Conservation (phyloP, 1,284 basidiomycete genomes). For the Mixia osmundae region DNA sequence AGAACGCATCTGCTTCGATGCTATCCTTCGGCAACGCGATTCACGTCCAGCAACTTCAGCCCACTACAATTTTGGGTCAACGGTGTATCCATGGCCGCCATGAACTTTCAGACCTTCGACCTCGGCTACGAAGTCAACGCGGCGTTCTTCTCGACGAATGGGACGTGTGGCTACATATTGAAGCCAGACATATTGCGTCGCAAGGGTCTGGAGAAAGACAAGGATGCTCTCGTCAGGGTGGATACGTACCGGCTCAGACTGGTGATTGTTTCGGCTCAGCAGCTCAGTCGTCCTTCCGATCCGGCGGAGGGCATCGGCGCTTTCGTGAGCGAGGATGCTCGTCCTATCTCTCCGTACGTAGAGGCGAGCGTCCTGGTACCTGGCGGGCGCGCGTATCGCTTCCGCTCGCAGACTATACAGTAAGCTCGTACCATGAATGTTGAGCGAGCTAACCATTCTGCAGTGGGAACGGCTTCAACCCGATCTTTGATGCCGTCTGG, state of each 20-base stretch:
- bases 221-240: conserved; percentile 39
- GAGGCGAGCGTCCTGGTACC: conserved; percentile 54
- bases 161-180: conserved; percentile 63
- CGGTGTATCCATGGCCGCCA: conserved; percentile 78
- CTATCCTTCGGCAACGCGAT: conserved; percentile 64
- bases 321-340: conserved; percentile 27
- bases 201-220: conserved; percentile 28
- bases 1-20: conserved; percentile 61
- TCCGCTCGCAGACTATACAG: background rate
- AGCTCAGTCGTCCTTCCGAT: conserved; percentile 54
- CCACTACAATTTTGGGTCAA: conserved; percentile 75
- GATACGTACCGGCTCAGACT: conserved; percentile 10
- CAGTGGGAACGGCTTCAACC: conserved; percentile 63
- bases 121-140: conserved; percentile 72
- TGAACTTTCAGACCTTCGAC: conserved; percentile 95
- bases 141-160: conserved; percentile 79
- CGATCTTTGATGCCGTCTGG: conserved; percentile 46
- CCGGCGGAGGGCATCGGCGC: conserved; percentile 16
- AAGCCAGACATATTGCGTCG: conserved; percentile 59
- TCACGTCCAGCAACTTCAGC: conserved; percentile 69
- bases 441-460: too few relatives aligned
- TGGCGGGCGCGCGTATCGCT: conserved; percentile 23
- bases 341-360: conserved; percentile 45
- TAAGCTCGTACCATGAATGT: conserved; percentile 11
- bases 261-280: conserved; percentile 75